Conservation (phyloP, 2,329 filamentous ascomycete species). For the Hymenoscyphus linearis region DNA sequence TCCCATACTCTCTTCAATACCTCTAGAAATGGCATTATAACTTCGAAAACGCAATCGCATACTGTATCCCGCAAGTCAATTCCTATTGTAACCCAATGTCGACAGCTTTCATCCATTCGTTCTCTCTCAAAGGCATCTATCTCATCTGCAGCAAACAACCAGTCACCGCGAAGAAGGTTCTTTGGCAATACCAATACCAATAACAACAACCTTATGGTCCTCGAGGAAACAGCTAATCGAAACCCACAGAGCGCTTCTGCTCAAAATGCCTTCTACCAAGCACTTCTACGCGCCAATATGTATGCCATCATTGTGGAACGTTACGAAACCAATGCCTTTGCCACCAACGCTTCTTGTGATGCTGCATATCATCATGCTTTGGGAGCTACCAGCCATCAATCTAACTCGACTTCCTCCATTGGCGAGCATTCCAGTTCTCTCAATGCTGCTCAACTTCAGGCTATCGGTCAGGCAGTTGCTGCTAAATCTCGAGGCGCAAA, state of each 20-base stretch:
- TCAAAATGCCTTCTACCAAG: conserved; percentile 91
- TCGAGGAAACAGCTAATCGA: conserved; percentile 89
- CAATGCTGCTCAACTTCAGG: conserved; percentile 62
- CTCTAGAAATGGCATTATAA: background rate
- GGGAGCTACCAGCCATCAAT: conserved; percentile 50
- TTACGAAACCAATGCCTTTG: conserved; percentile 81
- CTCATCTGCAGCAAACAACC: background rate
- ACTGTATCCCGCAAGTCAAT: conserved; percentile 15
- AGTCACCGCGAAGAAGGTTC: conserved; percentile 22
- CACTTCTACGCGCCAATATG: conserved; percentile 86
- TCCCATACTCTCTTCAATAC: conserved; percentile 15
- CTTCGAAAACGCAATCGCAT: conserved; percentile 6
- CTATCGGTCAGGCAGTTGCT: conserved; percentile 75
- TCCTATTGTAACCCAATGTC: conserved; percentile 18
- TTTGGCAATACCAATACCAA: conserved; percentile 22
- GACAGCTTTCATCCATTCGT: conserved; percentile 23
- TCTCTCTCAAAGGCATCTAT: conserved; percentile 16
- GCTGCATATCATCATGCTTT: conserved; percentile 74
- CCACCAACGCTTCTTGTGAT: conserved; percentile 72
- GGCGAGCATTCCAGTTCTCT: conserved; percentile 36
- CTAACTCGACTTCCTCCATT: conserved; percentile 21
- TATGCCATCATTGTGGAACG: conserved; percentile 87
- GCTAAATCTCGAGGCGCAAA: conserved; percentile 65
- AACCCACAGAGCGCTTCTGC: conserved; percentile 82
- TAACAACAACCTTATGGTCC: conserved; percentile 59